Conservation (phyloP, 148 eudicot genomes). For the Mesembryanthemum crystallinum region DNA sequence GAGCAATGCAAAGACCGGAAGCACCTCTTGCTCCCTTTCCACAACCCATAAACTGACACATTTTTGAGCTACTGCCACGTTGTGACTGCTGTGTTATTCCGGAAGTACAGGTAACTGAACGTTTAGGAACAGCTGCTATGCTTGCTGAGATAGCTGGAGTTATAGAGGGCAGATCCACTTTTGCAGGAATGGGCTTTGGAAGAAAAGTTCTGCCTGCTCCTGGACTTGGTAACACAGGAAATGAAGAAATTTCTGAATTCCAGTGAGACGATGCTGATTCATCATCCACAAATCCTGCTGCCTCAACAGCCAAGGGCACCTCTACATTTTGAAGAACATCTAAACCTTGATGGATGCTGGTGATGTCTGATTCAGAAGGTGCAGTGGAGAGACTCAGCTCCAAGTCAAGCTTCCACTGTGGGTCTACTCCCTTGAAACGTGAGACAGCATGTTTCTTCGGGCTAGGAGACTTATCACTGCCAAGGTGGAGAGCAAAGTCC, state of each 20-base stretch:
- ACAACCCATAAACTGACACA: slow-evolving; percentile 76
- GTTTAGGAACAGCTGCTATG: slow-evolving; percentile 45
- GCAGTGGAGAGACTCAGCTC: slow-evolving; percentile 70
- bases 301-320: slow-evolving; percentile 23
- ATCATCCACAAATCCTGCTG: slow-evolving; percentile 28
- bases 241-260: slow-evolving; percentile 29
- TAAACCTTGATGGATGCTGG: slow-evolving; percentile 46
- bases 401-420: slow-evolving; percentile 47
- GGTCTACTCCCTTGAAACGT: slow-evolving; percentile 27
- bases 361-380: slow-evolving; percentile 74
- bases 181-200: slow-evolving; percentile 33
- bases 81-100: slow-evolving; percentile 47
- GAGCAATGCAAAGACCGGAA: slow-evolving; percentile 95
- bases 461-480: slow-evolving; percentile 55
- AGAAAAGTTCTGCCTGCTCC: slow-evolving; percentile 26
- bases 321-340: slow-evolving; percentile 27
- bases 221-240: slow-evolving; percentile 30
- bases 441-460: slow-evolving; percentile 45
- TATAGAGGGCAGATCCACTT: slow-evolving; percentile 28
- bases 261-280: slow-evolving; percentile 34
- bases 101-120: slow-evolving; percentile 88
- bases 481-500: slow-evolving; percentile 78
- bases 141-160: slow-evolving; percentile 53
- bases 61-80: slow-evolving; percentile 54
- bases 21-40: slow-evolving; percentile 94